Evolutionary conservation across 164 flowering plant species (phyloP), one percentile per base, ranked within the genome.

Genomic region (Warburgia ugandensis): DNA sequence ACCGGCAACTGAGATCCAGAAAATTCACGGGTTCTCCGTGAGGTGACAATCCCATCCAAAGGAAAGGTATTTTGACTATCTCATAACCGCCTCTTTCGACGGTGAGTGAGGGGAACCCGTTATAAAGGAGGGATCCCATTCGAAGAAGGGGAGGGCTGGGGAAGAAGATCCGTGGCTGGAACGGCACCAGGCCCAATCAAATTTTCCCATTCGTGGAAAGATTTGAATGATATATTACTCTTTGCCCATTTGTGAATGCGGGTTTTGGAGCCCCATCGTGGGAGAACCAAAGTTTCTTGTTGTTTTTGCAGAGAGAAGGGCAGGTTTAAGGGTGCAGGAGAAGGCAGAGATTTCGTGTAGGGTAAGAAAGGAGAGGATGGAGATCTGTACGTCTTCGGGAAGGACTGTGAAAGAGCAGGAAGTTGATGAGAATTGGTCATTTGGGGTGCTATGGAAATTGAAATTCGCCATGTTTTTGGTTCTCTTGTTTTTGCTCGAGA

Each of bases 131-230:
- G 77, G 62, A 12, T 88, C 94, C 94, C 95, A 84, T 58, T 91
- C 96, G 61, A 91, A 85, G 71, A 77, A 76, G 6, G 85, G 65
- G 84, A 64, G 43, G 75, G 72, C 21, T 16, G 29, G 0, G 30
- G 31, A n/a, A 12, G 17, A 5, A 5, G 37, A 26, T 0, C 14
- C 29, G 1, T 32, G 47, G 6, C 78, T 86, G 55, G 72, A 64
- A 2, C 80, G 74, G 44, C 95, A 81, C 95, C 96, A 88, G 69
- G 88, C 0, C 98, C 96, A 30, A 92, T 80, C 31, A 91, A 69
- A 38, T 71, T 64, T n/a, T 83, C 95, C 68, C 71, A 81, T 12
- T 73, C 56, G 40, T 81, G 87, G 56, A 91, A 78, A 29, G 59
- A 60, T 36, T 58, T 68, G 68, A 56, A 82, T 26, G 68, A 14